These are phyloP conservation scores for Kluyveromyces starmeri DNA, from an alignment of 805 yeast genomes.

Conservation along the genomic window DNA sequence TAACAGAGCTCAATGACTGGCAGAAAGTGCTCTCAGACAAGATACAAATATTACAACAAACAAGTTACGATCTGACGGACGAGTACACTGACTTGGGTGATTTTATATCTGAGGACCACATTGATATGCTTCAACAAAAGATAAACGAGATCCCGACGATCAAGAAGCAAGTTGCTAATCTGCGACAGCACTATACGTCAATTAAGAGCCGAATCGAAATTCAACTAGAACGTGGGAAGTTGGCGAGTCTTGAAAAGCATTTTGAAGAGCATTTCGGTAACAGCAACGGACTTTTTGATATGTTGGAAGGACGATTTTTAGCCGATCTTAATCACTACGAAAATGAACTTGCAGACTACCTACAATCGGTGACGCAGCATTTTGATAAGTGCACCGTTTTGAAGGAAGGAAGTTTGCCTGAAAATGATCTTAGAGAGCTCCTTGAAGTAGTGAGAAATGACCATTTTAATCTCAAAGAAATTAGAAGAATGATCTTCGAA, in stretches of 20 bases:
- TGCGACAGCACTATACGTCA: constrained; percentile 24
- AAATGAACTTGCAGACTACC: constrained; percentile 56
- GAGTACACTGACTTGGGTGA: constrained; percentile 31
- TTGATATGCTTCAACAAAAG: constrained; percentile 21
- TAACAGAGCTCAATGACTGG: constrained; percentile 21
- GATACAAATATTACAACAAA: constrained; percentile 28
- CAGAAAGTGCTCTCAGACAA: constrained; percentile 29
- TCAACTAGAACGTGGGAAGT: constrained; percentile 19
- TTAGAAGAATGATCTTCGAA: constrained; percentile 39
- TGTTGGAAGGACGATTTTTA: constrained; percentile 33
- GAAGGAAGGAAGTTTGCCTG: constrained; percentile 21
- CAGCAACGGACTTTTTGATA: constrained; percentile 10
- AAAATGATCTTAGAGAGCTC: constrained; percentile 32
- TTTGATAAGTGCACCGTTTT: constrained; percentile 62
- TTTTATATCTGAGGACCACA: constrained; percentile 37
- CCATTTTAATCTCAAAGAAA: constrained; percentile 47
- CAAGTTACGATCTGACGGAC: constrained; percentile 30
- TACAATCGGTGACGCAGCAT: constrained; percentile 69
- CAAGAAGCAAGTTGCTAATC: constrained; percentile 22
- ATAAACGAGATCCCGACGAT: constrained; percentile 29
- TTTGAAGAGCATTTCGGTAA: constrained; percentile 19
- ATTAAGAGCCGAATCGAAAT: constrained; percentile 23
- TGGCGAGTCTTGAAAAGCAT: constrained; percentile 12
- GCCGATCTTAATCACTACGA: constrained; percentile 46
- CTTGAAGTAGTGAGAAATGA: constrained; percentile 43